Evolutionary conservation across 1,284 basidiomycete species (phyloP), one percentile per base, ranked within the genome.

Genomic region (Heliocybe sulcata): DNA sequence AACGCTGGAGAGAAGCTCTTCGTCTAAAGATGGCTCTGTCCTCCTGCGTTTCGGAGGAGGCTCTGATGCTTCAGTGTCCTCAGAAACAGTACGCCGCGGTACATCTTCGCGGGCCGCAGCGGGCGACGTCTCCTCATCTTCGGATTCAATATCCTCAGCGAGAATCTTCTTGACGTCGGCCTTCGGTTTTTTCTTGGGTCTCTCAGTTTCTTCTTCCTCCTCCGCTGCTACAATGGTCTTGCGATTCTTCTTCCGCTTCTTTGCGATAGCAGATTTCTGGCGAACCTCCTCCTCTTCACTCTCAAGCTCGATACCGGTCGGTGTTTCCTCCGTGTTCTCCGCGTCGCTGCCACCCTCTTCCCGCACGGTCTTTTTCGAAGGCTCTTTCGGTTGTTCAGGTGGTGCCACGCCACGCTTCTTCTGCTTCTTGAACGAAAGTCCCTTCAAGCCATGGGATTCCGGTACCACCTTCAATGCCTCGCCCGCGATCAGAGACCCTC

Each of bases 371-470:
- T 47, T 11, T 14, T 35, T 45, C 9, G 53, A 25, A 9, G 23
- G 48, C 22, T n/a, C 53, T 54, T 23, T 54, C 29, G 25, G 51
- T 27, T 3, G 35, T 22, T 42, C 38, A n/a, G 19, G 27, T 16
- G 33, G 55, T 33, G 22, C 26, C 16, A 20, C 27, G 33, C 12
- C 22, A 26, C 45, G 72, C 64, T 80, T 81, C 55, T 72, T 75
- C 64, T 77, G 77, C 68, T 82, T 86, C 68, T 80, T 82, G 67
- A 89, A 87, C 53, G 85, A 87, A 62, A 89, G 62, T 2, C 79
- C 81, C 65, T 84, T 84, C 64, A 87, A 68, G 3, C 79, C 77
- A 57, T 67, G 69, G 63, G 69, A 74, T 65, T 75, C 76, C 6
- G 58, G 57, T 22, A 54, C 55, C 20, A 64, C 61, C 16, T 56